Conservation (phyloP, 768 basidiomycete genomes). For the Asterophora lycoperdoides region DNA sequence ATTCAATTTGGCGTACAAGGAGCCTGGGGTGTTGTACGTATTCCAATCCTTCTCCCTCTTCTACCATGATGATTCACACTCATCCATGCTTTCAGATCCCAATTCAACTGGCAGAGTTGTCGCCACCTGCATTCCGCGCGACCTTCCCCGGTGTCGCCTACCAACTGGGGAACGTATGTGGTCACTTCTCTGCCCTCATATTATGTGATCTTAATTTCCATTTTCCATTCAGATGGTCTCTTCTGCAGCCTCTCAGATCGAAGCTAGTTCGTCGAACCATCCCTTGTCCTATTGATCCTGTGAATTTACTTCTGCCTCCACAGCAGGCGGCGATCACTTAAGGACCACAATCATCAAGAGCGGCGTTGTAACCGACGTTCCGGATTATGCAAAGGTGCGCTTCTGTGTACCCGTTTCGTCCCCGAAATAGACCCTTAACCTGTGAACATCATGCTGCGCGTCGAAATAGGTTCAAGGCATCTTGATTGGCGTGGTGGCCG, state of each 20-base stretch:
- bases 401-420: neutral
- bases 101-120: slow-evolving; percentile 78
- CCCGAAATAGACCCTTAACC: neutral
- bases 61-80: slow-evolving; percentile 34
- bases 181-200: neutral
- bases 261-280: slow-evolving; percentile 48
- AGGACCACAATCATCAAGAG: slow-evolving; percentile 43
- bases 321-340: slow-evolving; percentile 60
- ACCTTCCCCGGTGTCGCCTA: slow-evolving; percentile 85
- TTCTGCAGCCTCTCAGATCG: slow-evolving; percentile 74
- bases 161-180: slow-evolving; percentile 69
- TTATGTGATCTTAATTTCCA: neutral
- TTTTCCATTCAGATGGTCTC: slow-evolving; percentile 47
- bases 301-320: neutral
- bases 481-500: slow-evolving; percentile 77
- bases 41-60: slow-evolving; percentile 29
- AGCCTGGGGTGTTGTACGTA: slow-evolving; percentile 80
- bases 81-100: slow-evolving; percentile 45
- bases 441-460: slow-evolving; percentile 16
- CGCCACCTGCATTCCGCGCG: slow-evolving; percentile 84
- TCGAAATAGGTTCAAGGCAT: slow-evolving; percentile 68
- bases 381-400: slow-evolving; percentile 59
- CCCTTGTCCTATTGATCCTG: slow-evolving; percentile 14
- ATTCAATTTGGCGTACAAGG: slow-evolving; percentile 88
- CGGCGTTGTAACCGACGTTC: slow-evolving; percentile 40